These are phyloP conservation scores for Sphaerostilbella broomeana DNA, from an alignment of 2,329 filamentous ascomycete species.

Conservation along the genomic window DNA sequence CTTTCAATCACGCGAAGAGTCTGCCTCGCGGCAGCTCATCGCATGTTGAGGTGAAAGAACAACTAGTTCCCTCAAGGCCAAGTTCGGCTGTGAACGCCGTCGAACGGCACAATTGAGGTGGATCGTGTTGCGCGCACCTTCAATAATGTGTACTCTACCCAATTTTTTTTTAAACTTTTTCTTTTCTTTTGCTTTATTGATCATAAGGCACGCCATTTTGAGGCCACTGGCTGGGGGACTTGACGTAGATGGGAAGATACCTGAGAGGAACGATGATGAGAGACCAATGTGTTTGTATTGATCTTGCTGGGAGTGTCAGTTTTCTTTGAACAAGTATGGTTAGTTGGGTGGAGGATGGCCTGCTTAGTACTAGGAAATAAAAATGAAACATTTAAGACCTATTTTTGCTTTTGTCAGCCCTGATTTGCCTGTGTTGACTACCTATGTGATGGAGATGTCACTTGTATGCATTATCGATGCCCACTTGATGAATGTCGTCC, in stretches of 20 bases:
- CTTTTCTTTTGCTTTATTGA: conserved; percentile 12
- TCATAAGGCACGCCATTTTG: conserved; percentile 1
- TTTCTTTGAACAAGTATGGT: too few relatives aligned
- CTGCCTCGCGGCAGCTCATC: too few relatives aligned
- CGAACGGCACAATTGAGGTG: background rate
- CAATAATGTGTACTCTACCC: conserved; percentile 24
- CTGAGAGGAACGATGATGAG: too few relatives aligned
- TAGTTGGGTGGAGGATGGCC: too few relatives aligned
- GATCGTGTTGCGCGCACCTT: conserved; percentile 23
- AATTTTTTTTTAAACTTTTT: conserved; percentile 13
- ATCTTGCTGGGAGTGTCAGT: too few relatives aligned
- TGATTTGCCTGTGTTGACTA: background rate
- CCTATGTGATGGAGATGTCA: background rate
- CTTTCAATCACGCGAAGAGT: too few relatives aligned
- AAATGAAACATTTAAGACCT: background rate
- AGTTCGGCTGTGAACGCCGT: background rate
- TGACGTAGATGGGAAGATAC: conserved; percentile 6
- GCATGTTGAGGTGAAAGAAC: too few relatives aligned
- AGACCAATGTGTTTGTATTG: too few relatives aligned
- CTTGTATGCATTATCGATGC: conserved; percentile 3
- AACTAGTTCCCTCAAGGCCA: conserved; percentile 5
- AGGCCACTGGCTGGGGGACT: conserved; percentile 11
- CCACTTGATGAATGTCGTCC: too few relatives aligned
- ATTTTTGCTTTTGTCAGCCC: background rate
- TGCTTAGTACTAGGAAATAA: too few relatives aligned